Conservation (phyloP, 192 early-diverging fungal genomes). For the Coemansia sp. region DNA sequence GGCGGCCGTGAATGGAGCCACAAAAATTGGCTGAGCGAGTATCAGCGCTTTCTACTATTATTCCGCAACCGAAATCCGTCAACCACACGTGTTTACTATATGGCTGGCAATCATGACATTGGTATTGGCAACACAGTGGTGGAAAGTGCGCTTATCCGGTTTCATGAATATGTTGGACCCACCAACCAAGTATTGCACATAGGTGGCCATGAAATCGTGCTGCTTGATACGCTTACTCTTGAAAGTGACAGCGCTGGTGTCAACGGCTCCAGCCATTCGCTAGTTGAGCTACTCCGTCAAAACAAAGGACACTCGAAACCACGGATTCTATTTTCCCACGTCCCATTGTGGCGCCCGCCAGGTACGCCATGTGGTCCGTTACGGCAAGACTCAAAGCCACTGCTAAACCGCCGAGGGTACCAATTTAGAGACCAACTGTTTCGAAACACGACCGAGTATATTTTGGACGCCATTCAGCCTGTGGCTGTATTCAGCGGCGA, state of each 20-base stretch:
- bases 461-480: slow-evolving; percentile 65
- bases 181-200: slow-evolving; percentile 56
- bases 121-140: slow-evolving; percentile 71
- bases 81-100: slow-evolving; percentile 49
- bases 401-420: slow-evolving; percentile 66
- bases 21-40: slow-evolving; percentile 58
- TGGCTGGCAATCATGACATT: slow-evolving; percentile 93
- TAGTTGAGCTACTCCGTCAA: slow-evolving; percentile 15
- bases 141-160: slow-evolving; percentile 40
- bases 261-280: slow-evolving; percentile 6
- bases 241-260: slow-evolving; percentile 26
- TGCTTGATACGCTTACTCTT: slow-evolving; percentile 76
- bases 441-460: slow-evolving; percentile 52
- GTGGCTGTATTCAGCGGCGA: slow-evolving; percentile 81
- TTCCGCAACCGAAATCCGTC: slow-evolving; percentile 47
- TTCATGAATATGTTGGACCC: slow-evolving; percentile 55
- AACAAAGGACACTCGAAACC: slow-evolving; percentile 14
- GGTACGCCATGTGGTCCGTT: slow-evolving; percentile 67
- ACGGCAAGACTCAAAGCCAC: slow-evolving; percentile 49
- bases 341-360: slow-evolving; percentile 75
- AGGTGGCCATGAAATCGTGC: slow-evolving; percentile 64
- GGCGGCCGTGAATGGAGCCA: slow-evolving; percentile 64
- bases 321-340: slow-evolving; percentile 78
- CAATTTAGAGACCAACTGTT: slow-evolving; percentile 88
- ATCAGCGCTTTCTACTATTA: slow-evolving; percentile 55